These are phyloP conservation scores for Fusarium buharicum DNA, from an alignment of 2,329 filamentous ascomycete species.

Conservation along the genomic window DNA sequence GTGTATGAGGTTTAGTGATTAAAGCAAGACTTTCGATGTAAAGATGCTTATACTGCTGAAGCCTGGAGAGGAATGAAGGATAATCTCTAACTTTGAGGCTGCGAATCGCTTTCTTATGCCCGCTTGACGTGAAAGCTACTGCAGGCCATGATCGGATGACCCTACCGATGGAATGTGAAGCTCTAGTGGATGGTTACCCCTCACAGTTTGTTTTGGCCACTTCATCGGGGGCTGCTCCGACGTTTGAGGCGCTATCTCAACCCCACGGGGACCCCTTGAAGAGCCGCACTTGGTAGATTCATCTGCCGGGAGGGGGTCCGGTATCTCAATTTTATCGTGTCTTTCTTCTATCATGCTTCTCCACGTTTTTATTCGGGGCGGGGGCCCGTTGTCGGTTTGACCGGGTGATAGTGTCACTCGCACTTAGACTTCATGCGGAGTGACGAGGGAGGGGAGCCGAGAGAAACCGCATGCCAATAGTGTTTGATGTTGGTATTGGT, in stretches of 20 bases:
- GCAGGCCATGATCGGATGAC: constrained; percentile 17
- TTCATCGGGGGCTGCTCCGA: constrained; percentile 23
- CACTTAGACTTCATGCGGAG: not conserved
- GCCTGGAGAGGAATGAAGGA: not conserved
- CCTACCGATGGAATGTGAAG: constrained; percentile 10
- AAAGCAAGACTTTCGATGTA: not conserved
- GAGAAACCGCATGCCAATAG: not conserved
- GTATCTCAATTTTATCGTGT: constrained; percentile 1
- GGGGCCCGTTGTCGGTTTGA: constrained; percentile 4
- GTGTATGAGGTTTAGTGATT: not conserved
- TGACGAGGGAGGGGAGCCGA: not conserved
- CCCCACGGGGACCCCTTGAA: constrained; percentile 9
- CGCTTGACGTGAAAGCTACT: constrained; percentile 8
- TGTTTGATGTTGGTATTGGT: not conserved
- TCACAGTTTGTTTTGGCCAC: constrained; percentile 8
- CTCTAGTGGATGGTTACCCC: constrained; percentile 24
- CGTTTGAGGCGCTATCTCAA: constrained; percentile 19
- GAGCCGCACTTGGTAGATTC: not conserved
- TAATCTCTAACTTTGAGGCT: constrained; percentile 4
- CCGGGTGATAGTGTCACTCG: not conserved
- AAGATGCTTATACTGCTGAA: constrained; percentile 15
- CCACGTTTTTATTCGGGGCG: constrained; percentile 1
- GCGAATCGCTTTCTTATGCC: constrained; percentile 36
- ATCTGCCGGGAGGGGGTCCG: constrained; percentile 30
- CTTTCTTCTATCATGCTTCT: not conserved